These are phyloP conservation scores for Telopea speciosissima DNA, from an alignment of 177 flowering plant species.

Conservation along the genomic window DNA sequence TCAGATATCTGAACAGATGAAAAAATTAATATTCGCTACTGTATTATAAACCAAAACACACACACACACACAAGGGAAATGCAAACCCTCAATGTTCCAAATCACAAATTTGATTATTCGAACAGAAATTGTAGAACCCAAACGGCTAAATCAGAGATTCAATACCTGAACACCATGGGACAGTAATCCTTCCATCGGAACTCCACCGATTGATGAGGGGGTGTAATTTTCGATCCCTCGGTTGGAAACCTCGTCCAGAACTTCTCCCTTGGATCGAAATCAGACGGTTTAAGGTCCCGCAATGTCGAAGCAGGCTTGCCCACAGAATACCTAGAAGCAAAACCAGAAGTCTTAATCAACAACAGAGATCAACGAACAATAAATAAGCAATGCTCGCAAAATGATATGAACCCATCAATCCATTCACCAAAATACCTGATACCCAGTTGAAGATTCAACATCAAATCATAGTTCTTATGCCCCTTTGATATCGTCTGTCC, in stretches of 20 bases:
- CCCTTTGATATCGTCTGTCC: slow-evolving; percentile 70
- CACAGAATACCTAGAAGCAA: slow-evolving; percentile 46
- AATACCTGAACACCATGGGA: slow-evolving; percentile 77
- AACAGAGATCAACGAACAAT: slow-evolving; percentile 1
- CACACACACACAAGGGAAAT: slow-evolving; percentile 1
- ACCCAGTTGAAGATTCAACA: slow-evolving; percentile 77
- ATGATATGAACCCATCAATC: background rate
- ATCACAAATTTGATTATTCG: background rate
- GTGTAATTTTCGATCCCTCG: slow-evolving; percentile 70
- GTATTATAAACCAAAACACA: too few species aligned
- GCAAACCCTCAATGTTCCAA: background rate
- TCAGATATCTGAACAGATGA: slow-evolving; percentile 46
- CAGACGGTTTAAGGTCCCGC: slow-evolving; percentile 45
- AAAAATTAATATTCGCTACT: slow-evolving; percentile 3
- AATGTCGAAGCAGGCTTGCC: slow-evolving; percentile 60
- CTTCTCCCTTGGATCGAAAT: slow-evolving; percentile 81
- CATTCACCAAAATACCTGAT: slow-evolving; percentile 43
- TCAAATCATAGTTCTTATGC: slow-evolving; percentile 76
- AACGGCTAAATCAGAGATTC: background rate
- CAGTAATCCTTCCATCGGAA: slow-evolving; percentile 92
- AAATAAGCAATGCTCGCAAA: background rate
- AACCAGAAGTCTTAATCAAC: background rate
- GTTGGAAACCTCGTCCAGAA: slow-evolving; percentile 84
- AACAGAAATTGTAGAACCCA: background rate
- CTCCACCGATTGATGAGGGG: slow-evolving; percentile 71